A percentile compares a stretch with the other conserved stretches of the same genome.
phyloP scores from a whole-genome alignment of 2,329 filamentous ascomycete species.

The Penicillium corylophilum region DNA sequence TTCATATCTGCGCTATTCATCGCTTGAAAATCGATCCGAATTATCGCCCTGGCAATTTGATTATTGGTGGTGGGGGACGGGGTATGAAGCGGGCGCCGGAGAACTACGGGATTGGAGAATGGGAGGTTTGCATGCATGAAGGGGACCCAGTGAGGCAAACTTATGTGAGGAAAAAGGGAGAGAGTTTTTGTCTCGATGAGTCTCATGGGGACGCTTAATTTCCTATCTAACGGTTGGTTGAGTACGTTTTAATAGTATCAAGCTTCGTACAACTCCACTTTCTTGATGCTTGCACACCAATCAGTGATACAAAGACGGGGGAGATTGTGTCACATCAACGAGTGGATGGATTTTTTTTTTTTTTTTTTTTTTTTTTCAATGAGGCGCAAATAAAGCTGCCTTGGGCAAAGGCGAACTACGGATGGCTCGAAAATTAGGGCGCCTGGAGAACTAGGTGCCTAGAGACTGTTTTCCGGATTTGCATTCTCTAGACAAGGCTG shows the following conservation, averaged over 20 bases:
- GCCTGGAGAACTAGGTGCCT: no score
- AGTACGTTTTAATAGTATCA: neutral
- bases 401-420: no score
- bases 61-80: constrained; percentile 64
- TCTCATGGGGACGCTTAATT: neutral
- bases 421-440: no score
- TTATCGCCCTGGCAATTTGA: constrained; percentile 71
- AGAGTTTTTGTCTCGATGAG: neutral
- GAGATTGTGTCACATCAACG: no score
- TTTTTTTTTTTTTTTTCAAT: no score
- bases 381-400: no score
- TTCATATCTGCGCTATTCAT: constrained; percentile 70
- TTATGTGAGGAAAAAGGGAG: constrained; percentile 7
- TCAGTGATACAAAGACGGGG: no score
- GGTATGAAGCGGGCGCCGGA: constrained; percentile 3
- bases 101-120: constrained; percentile 13
- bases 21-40: constrained; percentile 60
- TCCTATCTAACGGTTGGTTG: neutral
- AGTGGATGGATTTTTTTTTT: no score
- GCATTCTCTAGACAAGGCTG: no score
- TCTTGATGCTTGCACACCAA: no score
- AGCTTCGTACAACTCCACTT: neutral
- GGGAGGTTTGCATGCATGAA: constrained; percentile 11
- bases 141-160: constrained; percentile 17
- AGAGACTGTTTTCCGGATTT: no score